A percentile compares a stretch with the other conserved stretches of the same genome.
Conservation (phyloP, 352 stramenopile genomes). For the Phytophthora multivora region DNA sequence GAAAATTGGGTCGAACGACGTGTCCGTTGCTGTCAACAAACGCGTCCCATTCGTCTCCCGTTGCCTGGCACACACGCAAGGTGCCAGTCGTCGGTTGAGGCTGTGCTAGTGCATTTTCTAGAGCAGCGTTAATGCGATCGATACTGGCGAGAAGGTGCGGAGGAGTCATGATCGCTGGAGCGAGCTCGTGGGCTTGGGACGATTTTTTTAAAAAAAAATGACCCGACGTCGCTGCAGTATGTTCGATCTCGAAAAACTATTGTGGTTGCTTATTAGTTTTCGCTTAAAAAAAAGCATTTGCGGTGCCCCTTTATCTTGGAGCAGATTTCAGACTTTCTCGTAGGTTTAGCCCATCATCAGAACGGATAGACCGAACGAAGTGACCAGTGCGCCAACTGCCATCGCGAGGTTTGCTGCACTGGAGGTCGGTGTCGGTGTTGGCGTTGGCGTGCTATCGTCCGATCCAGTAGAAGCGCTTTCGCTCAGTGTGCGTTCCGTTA, state of each 20-base stretch:
- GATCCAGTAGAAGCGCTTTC: constrained; percentile 15
- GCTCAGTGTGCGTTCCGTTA: constrained; percentile 2
- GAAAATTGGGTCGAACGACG: constrained; percentile 32
- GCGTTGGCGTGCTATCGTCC: constrained; percentile 2
- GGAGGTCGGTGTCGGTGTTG: constrained; percentile 3
- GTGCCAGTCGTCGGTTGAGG: constrained; percentile 34
- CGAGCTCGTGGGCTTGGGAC: too few relatives aligned
- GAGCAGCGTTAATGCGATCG: constrained; percentile 46
- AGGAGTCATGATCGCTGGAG: constrained; percentile 21
- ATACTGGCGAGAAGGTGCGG: constrained; percentile 34
- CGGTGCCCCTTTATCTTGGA: too few relatives aligned
- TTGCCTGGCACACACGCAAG: constrained; percentile 41
- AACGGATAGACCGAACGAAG: constrained; percentile 16
- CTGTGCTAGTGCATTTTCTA: constrained; percentile 38
- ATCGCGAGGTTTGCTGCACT: constrained; percentile 4
- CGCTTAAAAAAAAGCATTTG: too few relatives aligned
- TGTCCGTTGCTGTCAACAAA: constrained; percentile 33
- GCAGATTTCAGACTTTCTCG: background rate
- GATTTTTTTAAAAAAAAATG: too few relatives aligned
- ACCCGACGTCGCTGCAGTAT: too few relatives aligned
- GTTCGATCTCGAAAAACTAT: too few relatives aligned
- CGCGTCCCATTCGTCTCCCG: constrained; percentile 50
- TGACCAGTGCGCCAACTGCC: constrained; percentile 9
- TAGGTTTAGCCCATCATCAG: constrained; percentile 22
- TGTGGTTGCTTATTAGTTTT: too few relatives aligned